Conservation (phyloP, 345 rosid genomes). For the Boechera retrofracta region DNA sequence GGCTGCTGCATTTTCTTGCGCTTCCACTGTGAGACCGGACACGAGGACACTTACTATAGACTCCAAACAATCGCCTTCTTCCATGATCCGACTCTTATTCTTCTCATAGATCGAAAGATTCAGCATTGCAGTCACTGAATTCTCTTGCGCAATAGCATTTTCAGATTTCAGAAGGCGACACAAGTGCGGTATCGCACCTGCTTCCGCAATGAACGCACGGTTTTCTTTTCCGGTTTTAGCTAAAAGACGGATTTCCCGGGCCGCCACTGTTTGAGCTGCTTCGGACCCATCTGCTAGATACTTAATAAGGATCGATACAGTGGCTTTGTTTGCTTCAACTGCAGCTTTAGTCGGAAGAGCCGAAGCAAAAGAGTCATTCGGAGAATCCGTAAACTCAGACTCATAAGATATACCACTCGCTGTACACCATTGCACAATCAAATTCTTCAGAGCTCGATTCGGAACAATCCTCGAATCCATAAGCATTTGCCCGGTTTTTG, state of each 20-base stretch:
- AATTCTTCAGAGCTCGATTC: conserved; percentile 80
- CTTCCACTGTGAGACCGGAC: conserved; percentile 75
- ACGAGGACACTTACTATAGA: conserved; percentile 75
- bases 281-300: conserved; percentile 71
- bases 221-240: conserved; percentile 94
- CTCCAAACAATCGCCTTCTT: conserved; percentile 76
- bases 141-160: conserved; percentile 79
- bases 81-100: conserved; percentile 84
- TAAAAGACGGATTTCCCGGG: conserved; percentile 76
- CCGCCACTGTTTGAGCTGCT: conserved; percentile 70
- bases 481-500: conserved; percentile 85
- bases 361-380: conserved; percentile 58
- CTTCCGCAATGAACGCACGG: conserved; percentile 83
- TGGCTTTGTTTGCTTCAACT: conserved; percentile 78
- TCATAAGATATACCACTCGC: conserved; percentile 75
- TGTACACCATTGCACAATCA: conserved; percentile 83
- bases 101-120: conserved; percentile 84
- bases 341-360: conserved; percentile 80
- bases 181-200: conserved; percentile 87
- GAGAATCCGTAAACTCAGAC: conserved; percentile 56
- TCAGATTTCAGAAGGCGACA: conserved; percentile 61
- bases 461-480: conserved; percentile 71
- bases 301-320: conserved; percentile 68
- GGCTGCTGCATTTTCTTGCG: conserved; percentile 94
- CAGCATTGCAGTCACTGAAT: conserved; percentile 90